phyloP scores from a whole-genome alignment of 2,329 filamentous ascomycete genomes.

The Colletotrichum spinosum region DNA sequence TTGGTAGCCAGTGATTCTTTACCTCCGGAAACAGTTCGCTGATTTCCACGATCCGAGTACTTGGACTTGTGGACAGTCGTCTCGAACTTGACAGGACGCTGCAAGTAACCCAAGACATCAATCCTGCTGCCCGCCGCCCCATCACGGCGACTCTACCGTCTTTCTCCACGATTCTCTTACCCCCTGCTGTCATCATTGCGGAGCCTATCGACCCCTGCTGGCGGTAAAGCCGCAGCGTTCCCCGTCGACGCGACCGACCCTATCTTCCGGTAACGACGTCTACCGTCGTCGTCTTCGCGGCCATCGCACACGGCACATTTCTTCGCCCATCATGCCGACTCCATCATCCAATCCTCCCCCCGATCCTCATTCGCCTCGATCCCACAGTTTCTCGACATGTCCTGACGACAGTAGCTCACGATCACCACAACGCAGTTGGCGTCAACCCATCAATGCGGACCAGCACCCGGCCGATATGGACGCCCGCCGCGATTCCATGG shows the following conservation, averaged over 20 bases:
- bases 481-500: slow-evolving; percentile 40
- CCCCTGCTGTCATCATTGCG: slow-evolving; percentile 34
- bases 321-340: slow-evolving; percentile 54
- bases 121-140: no score
- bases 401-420: slow-evolving; percentile 52
- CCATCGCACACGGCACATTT: slow-evolving; percentile 26
- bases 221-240: slow-evolving; percentile 37
- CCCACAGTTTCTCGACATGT: slow-evolving; percentile 55
- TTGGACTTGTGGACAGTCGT: not conserved
- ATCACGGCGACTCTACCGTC: slow-evolving; percentile 11
- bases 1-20: slow-evolving; percentile 28
- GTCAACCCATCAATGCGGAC: slow-evolving; percentile 23
- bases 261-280: slow-evolving; percentile 36
- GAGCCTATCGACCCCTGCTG: slow-evolving; percentile 33
- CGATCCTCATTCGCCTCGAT: slow-evolving; percentile 50
- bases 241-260: slow-evolving; percentile 37
- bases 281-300: slow-evolving; percentile 21
- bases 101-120: slow-evolving; percentile 1
- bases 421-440: slow-evolving; percentile 38
- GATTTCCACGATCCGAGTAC: slow-evolving; percentile 10
- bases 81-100: no score
- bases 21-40: not conserved
- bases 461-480: slow-evolving; percentile 41
- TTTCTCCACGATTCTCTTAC: slow-evolving; percentile 6
- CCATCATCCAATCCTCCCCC: slow-evolving; percentile 57